Conservation (phyloP, 1,139 yeast species). For the Yamadazyma mexicana region DNA sequence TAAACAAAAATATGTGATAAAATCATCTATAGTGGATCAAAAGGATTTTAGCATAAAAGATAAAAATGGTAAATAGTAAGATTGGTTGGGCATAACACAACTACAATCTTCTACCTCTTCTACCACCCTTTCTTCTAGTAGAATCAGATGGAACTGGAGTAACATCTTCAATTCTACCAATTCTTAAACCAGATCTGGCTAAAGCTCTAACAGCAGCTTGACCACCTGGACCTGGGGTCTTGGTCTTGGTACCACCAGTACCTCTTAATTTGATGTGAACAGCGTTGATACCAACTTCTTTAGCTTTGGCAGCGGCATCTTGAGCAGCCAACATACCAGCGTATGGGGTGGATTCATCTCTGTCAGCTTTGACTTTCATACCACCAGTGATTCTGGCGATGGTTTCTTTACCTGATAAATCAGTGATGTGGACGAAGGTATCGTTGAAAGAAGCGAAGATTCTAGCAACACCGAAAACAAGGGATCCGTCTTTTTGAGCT, state of each 20-base stretch:
- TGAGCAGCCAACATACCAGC: conserved; percentile 99
- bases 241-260: conserved; percentile 99
- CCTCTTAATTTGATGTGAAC: conserved; percentile 99
- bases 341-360: conserved; percentile 99
- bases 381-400: conserved; percentile 99
- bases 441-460: conserved; percentile 99
- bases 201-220: conserved; percentile 99
- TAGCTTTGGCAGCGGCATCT: conserved; percentile 98
- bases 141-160: conserved; percentile 99
- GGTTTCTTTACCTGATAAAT: conserved; percentile 99
- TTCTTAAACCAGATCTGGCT: conserved; percentile 99
- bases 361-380: conserved; percentile 99
- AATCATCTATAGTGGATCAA: conserved; percentile 4
- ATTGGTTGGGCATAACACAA: conserved; percentile 14
- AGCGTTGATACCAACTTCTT: conserved; percentile 99
- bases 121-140: conserved; percentile 99
- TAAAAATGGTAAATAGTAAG: conserved; percentile 4
- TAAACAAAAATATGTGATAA: conserved; percentile 12
- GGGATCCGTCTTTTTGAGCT: conserved; percentile 57
- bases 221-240: conserved; percentile 99
- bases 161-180: conserved; percentile 99
- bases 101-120: conserved; percentile 99
- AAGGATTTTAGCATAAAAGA: conserved; percentile 7
- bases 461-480: conserved; percentile 99
- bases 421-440: conserved; percentile 99